These are phyloP conservation scores for Schizochytrium sp. DNA, from an alignment of 108 stramenopile species.

Conservation along the genomic window DNA sequence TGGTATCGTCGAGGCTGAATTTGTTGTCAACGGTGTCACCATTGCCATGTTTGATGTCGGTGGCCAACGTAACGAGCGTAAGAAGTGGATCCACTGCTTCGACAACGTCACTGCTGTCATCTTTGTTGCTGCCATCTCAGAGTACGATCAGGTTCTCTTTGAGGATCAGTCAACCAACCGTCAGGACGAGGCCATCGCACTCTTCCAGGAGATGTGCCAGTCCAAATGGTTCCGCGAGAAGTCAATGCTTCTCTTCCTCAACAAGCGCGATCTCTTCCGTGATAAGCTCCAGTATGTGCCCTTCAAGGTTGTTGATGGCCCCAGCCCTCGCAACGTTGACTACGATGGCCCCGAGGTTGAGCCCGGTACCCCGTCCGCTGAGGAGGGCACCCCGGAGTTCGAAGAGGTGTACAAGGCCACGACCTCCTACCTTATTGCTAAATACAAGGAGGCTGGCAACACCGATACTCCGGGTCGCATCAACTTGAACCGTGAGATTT, in stretches of 20 bases:
- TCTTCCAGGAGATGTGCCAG: slow-evolving; percentile 88
- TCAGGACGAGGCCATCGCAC: slow-evolving; percentile 92
- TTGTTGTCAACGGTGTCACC: background rate
- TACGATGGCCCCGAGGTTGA: slow-evolving; percentile 11
- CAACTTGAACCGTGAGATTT: slow-evolving; percentile 70
- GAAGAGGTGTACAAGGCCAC: slow-evolving; percentile 76
- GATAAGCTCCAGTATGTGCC: slow-evolving; percentile 73
- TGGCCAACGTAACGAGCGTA: slow-evolving; percentile 75
- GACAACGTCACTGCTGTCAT: slow-evolving; percentile 94
- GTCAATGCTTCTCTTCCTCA: slow-evolving; percentile 83
- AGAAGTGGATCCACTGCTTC: slow-evolving; percentile 78
- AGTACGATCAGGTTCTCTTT: slow-evolving; percentile 96
- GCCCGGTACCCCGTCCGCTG: background rate
- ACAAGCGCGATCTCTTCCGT: slow-evolving; percentile 80
- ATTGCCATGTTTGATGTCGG: slow-evolving; percentile 75
- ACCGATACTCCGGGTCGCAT: slow-evolving; percentile 54
- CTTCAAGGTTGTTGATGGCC: slow-evolving; percentile 61
- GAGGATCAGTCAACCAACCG: slow-evolving; percentile 94
- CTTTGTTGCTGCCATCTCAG: slow-evolving; percentile 94
- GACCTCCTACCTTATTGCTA: slow-evolving; percentile 79
- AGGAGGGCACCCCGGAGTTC: slow-evolving; percentile 4
- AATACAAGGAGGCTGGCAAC: slow-evolving; percentile 70
- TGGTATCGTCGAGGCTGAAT: slow-evolving; percentile 83
- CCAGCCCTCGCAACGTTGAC: slow-evolving; percentile 16
- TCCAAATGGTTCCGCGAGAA: slow-evolving; percentile 76